Evolutionary conservation across 2,329 filamentous ascomycete genomes (phyloP).

Genomic region (Penicillium sp.): DNA sequence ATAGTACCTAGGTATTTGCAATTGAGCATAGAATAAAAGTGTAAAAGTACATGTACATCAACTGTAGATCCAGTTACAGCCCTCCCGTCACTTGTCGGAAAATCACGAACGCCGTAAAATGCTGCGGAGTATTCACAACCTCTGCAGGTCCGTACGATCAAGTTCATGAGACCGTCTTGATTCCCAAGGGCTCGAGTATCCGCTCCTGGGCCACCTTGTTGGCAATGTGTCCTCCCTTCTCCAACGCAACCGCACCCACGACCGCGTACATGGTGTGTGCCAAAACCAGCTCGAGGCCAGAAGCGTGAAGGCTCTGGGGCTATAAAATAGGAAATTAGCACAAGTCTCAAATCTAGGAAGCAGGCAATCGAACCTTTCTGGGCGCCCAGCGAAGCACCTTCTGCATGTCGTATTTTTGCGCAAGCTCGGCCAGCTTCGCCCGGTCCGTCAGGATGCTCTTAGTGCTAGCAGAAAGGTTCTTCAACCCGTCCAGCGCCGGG

Average conservation of each 20-base stretch:
- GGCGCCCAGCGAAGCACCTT: constrained; percentile 86
- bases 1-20: constrained; percentile 14
- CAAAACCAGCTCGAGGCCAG: constrained; percentile 70
- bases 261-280: constrained; percentile 78
- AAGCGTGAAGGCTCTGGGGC: constrained; percentile 64
- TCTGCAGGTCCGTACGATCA: constrained; percentile 14
- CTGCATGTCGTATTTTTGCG: constrained; percentile 63
- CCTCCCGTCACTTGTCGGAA: constrained; percentile 22
- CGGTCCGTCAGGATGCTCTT: constrained; percentile 61
- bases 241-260: constrained; percentile 81
- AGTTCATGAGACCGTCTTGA: constrained; percentile 29
- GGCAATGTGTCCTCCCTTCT: constrained; percentile 75
- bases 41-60: constrained; percentile 36
- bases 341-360: not conserved
- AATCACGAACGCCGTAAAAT: constrained; percentile 34
- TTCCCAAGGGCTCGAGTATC: constrained; percentile 57
- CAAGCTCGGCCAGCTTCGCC: constrained; percentile 63
- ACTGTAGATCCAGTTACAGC: constrained; percentile 17
- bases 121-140: constrained; percentile 29
- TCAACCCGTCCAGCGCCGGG: constrained; percentile 65
- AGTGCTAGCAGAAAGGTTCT: constrained; percentile 61
- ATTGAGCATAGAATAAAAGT: constrained; percentile 13
- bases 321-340: constrained; percentile 25
- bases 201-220: constrained; percentile 70
- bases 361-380: constrained; percentile 58